These are phyloP conservation scores for Apiospora phragmitis DNA, from an alignment of 2,329 filamentous ascomycete genomes.

Conservation along the genomic window DNA sequence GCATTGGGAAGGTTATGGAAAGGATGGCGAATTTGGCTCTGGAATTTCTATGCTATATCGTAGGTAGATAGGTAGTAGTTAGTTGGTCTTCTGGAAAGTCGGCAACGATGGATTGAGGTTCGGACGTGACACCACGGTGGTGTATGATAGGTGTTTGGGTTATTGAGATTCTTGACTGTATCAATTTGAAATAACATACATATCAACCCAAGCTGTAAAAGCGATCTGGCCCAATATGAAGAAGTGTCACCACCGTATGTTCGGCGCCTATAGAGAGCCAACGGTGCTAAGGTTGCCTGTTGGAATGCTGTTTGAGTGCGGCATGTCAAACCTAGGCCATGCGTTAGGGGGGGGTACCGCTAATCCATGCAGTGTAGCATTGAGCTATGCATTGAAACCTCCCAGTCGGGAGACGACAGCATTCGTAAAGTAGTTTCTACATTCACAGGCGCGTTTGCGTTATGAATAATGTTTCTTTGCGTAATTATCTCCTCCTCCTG, in stretches of 20 bases:
- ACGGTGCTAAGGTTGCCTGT: not conserved
- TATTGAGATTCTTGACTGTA: not conserved
- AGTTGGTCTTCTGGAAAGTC: not conserved
- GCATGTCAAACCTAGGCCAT: not conserved
- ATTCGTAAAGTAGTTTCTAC: no score
- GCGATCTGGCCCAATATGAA: not conserved
- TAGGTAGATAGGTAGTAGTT: not conserved
- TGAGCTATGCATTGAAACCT: not conserved
- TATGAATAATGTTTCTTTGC: not conserved
- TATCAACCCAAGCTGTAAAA: not conserved
- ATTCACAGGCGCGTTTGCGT: not conserved
- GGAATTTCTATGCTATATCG: not conserved
- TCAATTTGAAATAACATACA: not conserved
- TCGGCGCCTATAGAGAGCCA: not conserved
- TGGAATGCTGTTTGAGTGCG: not conserved
- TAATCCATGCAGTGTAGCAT: not conserved
- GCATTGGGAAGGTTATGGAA: not conserved
- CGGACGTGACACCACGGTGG: not conserved
- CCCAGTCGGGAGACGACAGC: not conserved
- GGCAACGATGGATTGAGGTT: not conserved
- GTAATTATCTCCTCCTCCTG: not conserved
- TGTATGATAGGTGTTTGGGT: slow-evolving; percentile 2
- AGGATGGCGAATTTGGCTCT: not conserved
- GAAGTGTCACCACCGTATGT: not conserved
- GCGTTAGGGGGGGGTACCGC: not conserved